phyloP scores from a whole-genome alignment of 768 basidiomycete species.

The Leccinellum luteum region DNA sequence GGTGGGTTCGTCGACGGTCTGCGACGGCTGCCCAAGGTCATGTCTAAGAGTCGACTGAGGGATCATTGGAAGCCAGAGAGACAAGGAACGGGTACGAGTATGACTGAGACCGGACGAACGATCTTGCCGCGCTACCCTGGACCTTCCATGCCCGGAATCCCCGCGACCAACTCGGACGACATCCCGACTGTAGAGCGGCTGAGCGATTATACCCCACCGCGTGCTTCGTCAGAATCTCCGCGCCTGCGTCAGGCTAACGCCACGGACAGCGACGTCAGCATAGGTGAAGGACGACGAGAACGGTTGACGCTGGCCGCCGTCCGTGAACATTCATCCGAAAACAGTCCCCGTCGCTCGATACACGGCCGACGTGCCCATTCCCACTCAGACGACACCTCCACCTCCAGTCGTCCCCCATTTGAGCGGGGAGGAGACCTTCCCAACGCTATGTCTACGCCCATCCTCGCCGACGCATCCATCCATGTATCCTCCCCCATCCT shows the following conservation, averaged over 20 bases:
- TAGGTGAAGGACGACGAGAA: conserved; percentile 23
- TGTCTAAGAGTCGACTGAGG: conserved; percentile 29
- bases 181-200: conserved; percentile 30
- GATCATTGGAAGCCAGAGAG: conserved; percentile 25
- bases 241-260: conserved; percentile 12
- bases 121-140: conserved; percentile 21
- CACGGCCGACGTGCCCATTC: conserved; percentile 16
- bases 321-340: conserved; percentile 23
- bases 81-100: conserved; percentile 11
- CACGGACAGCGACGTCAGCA: conserved; percentile 20
- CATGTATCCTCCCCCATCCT: conserved; percentile 36
- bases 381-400: conserved; percentile 20
- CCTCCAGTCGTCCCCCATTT: conserved; percentile 25
- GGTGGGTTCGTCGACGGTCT: conserved; percentile 32
- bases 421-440: conserved; percentile 22
- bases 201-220: conserved; percentile 16
- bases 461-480: conserved; percentile 25
- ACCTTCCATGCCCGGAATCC: conserved; percentile 17
- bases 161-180: conserved; percentile 26
- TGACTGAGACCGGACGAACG: conserved; percentile 12
- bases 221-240: conserved; percentile 27
- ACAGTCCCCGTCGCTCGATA: conserved; percentile 9
- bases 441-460: conserved; percentile 30
- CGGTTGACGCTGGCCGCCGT: conserved; percentile 26
- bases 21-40: conserved; percentile 33